phyloP scores from a whole-genome alignment of 306 rosid species.

The Cucumis sativus region Cucumber_9930_V3 NC_026656.2:12232001-12232500 shows the following conservation, averaged over 20 bases:
- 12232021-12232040: constrained; percentile 9
- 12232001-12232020: constrained; percentile 21
- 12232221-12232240: constrained; percentile 43
- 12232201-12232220: constrained; percentile 67
- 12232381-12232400: background rate
- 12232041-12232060: background rate
- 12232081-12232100: constrained; percentile 70
- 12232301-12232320: background rate
- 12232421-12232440: background rate
- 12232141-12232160: constrained; percentile 84
- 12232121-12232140: constrained; percentile 62
- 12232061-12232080: constrained; percentile 34
- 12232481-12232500: background rate
- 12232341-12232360: background rate
- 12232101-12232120: constrained; percentile 84
- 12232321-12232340: background rate
- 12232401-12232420: background rate
- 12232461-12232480: background rate
- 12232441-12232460: background rate
- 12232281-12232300: background rate
- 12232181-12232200: constrained; percentile 82
- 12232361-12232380: background rate
- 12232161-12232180: constrained; percentile 88
- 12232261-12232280: background rate
- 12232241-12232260: constrained; percentile 10